A percentile compares a stretch with the other conserved stretches of the same genome.
These are phyloP conservation scores for Babesia divergens DNA, from an alignment of 169 alveolate species.

Conservation along the genomic window DNA sequence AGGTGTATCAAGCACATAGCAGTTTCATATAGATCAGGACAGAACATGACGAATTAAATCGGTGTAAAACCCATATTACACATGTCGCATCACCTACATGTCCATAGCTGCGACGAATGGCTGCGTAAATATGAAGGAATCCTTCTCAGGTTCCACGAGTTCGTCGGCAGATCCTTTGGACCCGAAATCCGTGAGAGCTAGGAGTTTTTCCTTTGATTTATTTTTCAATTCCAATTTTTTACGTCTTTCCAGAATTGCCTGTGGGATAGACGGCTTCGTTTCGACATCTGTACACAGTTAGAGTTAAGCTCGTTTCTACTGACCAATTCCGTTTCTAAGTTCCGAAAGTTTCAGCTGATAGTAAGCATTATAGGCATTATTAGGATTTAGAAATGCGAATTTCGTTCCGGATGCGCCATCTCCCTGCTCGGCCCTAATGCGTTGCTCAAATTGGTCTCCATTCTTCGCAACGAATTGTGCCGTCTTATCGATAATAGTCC, in stretches of 20 bases:
- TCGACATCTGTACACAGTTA: slow-evolving; percentile 47
- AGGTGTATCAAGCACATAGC: neutral
- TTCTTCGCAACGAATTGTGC: slow-evolving; percentile 89
- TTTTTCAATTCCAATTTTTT: slow-evolving; percentile 65
- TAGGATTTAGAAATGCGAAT: slow-evolving; percentile 78
- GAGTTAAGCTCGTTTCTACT: neutral
- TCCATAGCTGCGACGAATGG: slow-evolving; percentile 68
- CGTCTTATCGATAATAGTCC: slow-evolving; percentile 85
- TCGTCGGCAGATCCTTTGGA: slow-evolving; percentile 54
- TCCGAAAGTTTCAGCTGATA: slow-evolving; percentile 80
- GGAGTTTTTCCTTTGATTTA: slow-evolving; percentile 64
- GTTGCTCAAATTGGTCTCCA: slow-evolving; percentile 85
- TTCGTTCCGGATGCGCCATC: slow-evolving; percentile 61
- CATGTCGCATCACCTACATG: slow-evolving; percentile 24
- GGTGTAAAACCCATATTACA: neutral
- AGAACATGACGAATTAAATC: too few relatives aligned
- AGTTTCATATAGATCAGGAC: neutral
- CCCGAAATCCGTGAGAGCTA: slow-evolving; percentile 71
- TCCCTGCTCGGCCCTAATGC: slow-evolving; percentile 76
- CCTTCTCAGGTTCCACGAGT: slow-evolving; percentile 60
- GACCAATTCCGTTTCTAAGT: slow-evolving; percentile 68
- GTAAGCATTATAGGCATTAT: slow-evolving; percentile 82
- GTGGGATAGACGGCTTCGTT: slow-evolving; percentile 75
- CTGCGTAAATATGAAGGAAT: slow-evolving; percentile 53
- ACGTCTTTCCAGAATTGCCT: slow-evolving; percentile 72